Percentiles rank a stretch among this genome's conserved stretches.
phyloP scores from a whole-genome alignment of 2,329 filamentous ascomycete species.

The Monosporascus sp. region DNA sequence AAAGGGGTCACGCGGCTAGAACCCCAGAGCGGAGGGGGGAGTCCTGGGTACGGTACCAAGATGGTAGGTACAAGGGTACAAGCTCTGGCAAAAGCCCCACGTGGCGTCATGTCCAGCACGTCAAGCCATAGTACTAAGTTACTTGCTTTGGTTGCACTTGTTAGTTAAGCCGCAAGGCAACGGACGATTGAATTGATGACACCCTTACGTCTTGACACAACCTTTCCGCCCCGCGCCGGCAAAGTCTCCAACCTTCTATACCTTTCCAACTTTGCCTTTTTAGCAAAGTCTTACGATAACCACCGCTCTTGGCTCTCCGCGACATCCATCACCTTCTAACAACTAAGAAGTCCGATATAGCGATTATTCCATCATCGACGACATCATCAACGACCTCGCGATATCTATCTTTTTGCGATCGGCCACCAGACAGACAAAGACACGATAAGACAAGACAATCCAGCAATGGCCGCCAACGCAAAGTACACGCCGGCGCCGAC shows the following conservation, averaged over 20 bases:
- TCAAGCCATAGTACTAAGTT: neutral
- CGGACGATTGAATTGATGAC: neutral
- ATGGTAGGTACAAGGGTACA: neutral
- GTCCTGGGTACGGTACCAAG: neutral
- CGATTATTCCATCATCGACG: neutral
- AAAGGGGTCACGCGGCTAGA: neutral
- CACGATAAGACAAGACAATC: slow-evolving; percentile 1
- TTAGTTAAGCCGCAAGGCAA: neutral
- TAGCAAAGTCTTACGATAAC: neutral
- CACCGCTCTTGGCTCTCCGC: neutral
- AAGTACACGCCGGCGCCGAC: slow-evolving; percentile 82
- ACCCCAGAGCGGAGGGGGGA: neutral
- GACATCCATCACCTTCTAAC: neutral
- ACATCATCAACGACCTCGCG: neutral
- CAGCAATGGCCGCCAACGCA: slow-evolving; percentile 63
- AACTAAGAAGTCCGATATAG: too few species aligned
- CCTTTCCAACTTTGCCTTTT: neutral
- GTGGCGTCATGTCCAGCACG: neutral
- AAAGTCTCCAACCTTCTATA: neutral
- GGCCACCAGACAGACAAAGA: neutral
- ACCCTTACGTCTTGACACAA: neutral
- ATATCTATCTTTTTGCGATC: neutral
- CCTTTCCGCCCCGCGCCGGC: neutral
- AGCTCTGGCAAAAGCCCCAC: neutral
- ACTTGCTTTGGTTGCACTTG: neutral